These are phyloP conservation scores for Celoporthe dispersa DNA, from an alignment of 2,329 filamentous ascomycete species.

Conservation along the genomic window DNA sequence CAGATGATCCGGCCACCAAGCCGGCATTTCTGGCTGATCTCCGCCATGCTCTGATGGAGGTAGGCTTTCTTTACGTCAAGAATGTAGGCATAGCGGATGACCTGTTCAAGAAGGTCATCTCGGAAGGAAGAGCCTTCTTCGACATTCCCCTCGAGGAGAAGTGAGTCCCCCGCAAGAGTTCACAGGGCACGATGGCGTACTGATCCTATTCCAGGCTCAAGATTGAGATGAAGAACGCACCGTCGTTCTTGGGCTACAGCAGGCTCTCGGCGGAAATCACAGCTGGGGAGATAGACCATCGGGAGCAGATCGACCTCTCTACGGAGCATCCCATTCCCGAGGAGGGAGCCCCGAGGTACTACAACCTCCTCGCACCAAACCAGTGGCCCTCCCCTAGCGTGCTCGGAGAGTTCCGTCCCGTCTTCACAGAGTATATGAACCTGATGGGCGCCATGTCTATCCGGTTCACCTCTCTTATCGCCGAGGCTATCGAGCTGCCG, in stretches of 20 bases:
- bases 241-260: conserved; percentile 73
- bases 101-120: conserved; percentile 68
- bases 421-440: conserved; percentile 75
- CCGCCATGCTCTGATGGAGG: conserved; percentile 77
- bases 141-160: conserved; percentile 78
- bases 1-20: conserved; percentile 68
- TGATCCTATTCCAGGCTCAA: conserved; percentile 50
- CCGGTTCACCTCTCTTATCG: conserved; percentile 78
- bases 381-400: conserved; percentile 74
- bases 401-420: conserved; percentile 69
- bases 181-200: not conserved
- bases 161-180: conserved; percentile 34
- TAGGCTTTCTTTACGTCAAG: conserved; percentile 86
- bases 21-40: conserved; percentile 72
- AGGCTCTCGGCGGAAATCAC: conserved; percentile 71
- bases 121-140: conserved; percentile 75
- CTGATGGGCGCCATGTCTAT: conserved; percentile 75
- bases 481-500: conserved; percentile 79
- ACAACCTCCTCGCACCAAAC: conserved; percentile 76
- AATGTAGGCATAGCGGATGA: conserved; percentile 74
- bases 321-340: conserved; percentile 73
- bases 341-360: conserved; percentile 67
- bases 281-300: conserved; percentile 74
- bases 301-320: conserved; percentile 86
- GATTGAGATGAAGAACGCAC: conserved; percentile 75